These are phyloP conservation scores for apple (Malus domestica) DNA, from an alignment of 306 rosid species.

Conservation along the genomic window ASM211411v1 NC_041803.1:2406501-2407000, in stretches of 20 bases:
- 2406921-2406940: not conserved
- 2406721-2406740: not conserved
- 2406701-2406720: slow-evolving; percentile 19
- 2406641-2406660: slow-evolving; percentile 6
- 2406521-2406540: not conserved
- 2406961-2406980: not conserved
- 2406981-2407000: not conserved
- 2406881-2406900: not conserved
- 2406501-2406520: no score
- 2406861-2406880: not conserved
- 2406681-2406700: slow-evolving; percentile 19
- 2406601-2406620: not conserved
- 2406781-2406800: not conserved
- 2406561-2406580: not conserved
- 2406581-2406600: not conserved
- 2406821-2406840: not conserved
- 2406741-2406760: slow-evolving; percentile 8
- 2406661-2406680: not conserved
- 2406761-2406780: slow-evolving; percentile 6
- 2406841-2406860: not conserved
- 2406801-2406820: not conserved
- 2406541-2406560: no score
- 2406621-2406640: not conserved
- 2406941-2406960: not conserved
- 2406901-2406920: not conserved